phyloP scores from a whole-genome alignment of 148 eudicot genomes.

The Selenicereus undatus region DNA sequence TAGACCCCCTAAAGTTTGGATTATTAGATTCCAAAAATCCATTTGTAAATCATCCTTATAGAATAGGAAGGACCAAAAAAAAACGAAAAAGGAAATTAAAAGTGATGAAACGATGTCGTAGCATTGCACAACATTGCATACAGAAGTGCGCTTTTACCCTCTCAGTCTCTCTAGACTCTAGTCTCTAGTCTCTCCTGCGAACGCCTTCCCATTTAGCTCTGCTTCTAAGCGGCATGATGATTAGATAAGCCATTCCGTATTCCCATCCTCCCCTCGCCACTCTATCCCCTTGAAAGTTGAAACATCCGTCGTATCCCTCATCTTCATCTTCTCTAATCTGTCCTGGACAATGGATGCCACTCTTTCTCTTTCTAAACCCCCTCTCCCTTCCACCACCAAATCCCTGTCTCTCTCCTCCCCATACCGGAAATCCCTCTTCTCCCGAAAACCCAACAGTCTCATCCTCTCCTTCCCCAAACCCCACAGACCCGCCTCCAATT shows the following conservation, averaged over 20 bases:
- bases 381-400: conserved; percentile 27
- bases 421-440: conserved; percentile 29
- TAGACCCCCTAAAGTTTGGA: no score
- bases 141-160: no score
- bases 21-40: no score
- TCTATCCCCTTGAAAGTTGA: background rate
- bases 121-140: no score
- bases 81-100: no score
- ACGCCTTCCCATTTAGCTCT: no score
- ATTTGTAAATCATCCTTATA: no score
- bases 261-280: background rate
- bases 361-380: conserved; percentile 47
- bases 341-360: conserved; percentile 45
- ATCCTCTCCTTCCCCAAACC: background rate
- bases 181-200: no score
- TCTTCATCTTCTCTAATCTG: conserved; percentile 35
- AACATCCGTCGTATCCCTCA: background rate
- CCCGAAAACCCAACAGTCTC: conserved; percentile 26
- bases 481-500: conserved; percentile 16
- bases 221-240: no score
- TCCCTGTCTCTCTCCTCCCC: conserved; percentile 42
- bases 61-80: no score
- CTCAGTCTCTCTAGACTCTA: no score
- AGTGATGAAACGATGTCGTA: no score
- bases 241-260: background rate